A percentile compares a stretch with the other conserved stretches of the same genome.
Conservation (phyloP, 1,284 basidiomycete species). For the Fomitopsis schrenkii region DNA sequence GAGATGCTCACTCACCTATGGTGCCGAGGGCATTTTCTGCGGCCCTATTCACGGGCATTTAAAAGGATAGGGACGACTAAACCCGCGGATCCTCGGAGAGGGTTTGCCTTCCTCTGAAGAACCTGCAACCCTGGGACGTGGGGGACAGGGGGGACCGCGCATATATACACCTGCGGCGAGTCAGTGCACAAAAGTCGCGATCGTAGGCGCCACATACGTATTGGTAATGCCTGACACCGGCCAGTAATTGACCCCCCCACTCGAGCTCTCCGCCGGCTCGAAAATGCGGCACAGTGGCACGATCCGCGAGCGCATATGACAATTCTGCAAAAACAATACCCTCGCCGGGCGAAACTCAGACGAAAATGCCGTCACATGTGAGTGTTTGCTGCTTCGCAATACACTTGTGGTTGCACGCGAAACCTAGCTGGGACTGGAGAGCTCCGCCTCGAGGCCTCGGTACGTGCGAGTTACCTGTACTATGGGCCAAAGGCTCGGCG, state of each 20-base stretch:
- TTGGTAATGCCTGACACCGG: not conserved
- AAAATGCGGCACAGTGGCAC: not conserved
- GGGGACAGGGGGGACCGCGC: not conserved
- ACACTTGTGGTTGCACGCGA: not conserved
- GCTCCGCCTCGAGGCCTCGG: no score
- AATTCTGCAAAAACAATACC: not conserved
- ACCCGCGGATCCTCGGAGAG: not conserved
- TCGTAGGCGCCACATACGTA: not conserved
- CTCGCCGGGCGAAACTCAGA: not conserved
- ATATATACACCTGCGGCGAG: not conserved
- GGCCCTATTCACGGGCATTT: constrained; percentile 35
- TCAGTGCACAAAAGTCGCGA: not conserved
- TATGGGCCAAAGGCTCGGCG: no score
- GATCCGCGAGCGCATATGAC: not conserved
- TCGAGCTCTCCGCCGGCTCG: not conserved
- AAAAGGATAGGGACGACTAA: not conserved
- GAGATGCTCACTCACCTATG: constrained; percentile 35
- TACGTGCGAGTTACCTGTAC: no score
- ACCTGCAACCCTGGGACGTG: not conserved
- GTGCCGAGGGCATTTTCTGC: constrained; percentile 63
- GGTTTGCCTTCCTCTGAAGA: not conserved
- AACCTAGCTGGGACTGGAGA: not conserved
- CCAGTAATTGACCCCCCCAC: not conserved
- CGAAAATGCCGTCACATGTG: not conserved
- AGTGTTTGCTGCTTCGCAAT: not conserved